Conservation (phyloP, 345 rosid species). For the Lepidium didymum region DNA sequence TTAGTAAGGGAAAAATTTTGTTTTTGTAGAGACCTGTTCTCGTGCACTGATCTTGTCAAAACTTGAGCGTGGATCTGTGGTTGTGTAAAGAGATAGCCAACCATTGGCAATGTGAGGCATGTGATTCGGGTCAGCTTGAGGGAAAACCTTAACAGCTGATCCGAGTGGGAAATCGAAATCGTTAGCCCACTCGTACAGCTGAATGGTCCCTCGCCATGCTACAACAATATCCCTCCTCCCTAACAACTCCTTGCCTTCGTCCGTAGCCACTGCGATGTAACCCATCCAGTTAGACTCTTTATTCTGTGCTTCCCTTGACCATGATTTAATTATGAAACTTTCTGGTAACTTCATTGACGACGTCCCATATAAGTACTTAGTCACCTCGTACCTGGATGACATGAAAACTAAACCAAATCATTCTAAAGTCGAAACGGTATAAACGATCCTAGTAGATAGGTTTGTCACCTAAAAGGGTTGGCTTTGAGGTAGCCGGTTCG, state of each 20-base stretch:
- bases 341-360: slow-evolving; percentile 33
- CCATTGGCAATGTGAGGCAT: slow-evolving; percentile 29
- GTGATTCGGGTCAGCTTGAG: not conserved
- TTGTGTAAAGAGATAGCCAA: slow-evolving; percentile 34
- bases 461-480: slow-evolving; percentile 31
- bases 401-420: not conserved
- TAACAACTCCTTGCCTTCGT: slow-evolving; percentile 32
- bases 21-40: slow-evolving; percentile 29
- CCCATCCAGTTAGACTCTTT: slow-evolving; percentile 39
- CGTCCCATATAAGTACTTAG: slow-evolving; percentile 40
- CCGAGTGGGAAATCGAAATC: slow-evolving; percentile 25
- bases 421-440: not conserved
- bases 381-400: slow-evolving; percentile 30
- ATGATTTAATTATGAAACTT: slow-evolving; percentile 29
- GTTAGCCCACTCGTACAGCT: slow-evolving; percentile 28
- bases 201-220: slow-evolving; percentile 48
- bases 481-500: slow-evolving; percentile 29
- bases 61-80: slow-evolving; percentile 13
- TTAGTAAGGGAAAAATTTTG: not conserved
- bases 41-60: slow-evolving; percentile 37
- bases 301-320: slow-evolving; percentile 32
- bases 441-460: not conserved
- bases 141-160: slow-evolving; percentile 29
- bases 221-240: slow-evolving; percentile 51
- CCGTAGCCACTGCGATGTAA: slow-evolving; percentile 44